phyloP scores from a whole-genome alignment of 805 yeast species.

The Pichia exigua region DNA sequence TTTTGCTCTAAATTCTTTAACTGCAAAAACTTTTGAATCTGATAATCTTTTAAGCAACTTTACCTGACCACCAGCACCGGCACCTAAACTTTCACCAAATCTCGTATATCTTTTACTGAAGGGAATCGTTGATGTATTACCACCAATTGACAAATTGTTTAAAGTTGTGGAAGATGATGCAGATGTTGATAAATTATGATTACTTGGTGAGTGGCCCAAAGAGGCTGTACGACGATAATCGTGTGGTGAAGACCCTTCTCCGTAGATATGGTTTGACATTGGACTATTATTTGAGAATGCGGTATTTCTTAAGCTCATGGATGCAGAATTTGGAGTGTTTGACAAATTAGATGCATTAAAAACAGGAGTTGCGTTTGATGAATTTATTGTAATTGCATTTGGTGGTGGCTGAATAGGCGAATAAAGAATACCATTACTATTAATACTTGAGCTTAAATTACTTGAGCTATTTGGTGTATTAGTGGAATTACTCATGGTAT shows the following conservation, averaged over 20 bases:
- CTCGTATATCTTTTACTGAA: constrained; percentile 71
- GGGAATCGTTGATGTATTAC: constrained; percentile 42
- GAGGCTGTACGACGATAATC: constrained; percentile 9
- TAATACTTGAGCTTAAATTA: background rate
- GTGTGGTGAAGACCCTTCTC: constrained; percentile 12
- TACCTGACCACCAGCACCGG: constrained; percentile 94
- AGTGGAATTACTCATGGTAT: background rate
- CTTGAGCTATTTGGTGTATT: background rate
- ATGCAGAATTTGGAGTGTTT: constrained; percentile 12
- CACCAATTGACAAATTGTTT: constrained; percentile 26
- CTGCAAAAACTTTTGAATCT: constrained; percentile 77
- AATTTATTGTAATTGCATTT: background rate
- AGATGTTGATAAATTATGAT: constrained; percentile 10
- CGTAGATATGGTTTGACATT: constrained; percentile 24
- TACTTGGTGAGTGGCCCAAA: constrained; percentile 7
- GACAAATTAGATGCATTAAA: constrained; percentile 39
- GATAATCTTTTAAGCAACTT: constrained; percentile 58
- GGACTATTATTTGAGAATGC: constrained; percentile 28
- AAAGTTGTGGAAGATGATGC: constrained; percentile 8
- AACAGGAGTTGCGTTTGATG: constrained; percentile 27
- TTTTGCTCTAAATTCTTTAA: constrained; percentile 81
- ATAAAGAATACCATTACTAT: background rate
- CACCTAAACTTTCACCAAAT: constrained; percentile 82
- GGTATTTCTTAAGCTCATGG: constrained; percentile 13
- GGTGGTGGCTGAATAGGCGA: constrained; percentile 7